Evolutionary conservation across 345 rosid genomes (phyloP).

Genomic region (Salix suchowensis): DNA sequence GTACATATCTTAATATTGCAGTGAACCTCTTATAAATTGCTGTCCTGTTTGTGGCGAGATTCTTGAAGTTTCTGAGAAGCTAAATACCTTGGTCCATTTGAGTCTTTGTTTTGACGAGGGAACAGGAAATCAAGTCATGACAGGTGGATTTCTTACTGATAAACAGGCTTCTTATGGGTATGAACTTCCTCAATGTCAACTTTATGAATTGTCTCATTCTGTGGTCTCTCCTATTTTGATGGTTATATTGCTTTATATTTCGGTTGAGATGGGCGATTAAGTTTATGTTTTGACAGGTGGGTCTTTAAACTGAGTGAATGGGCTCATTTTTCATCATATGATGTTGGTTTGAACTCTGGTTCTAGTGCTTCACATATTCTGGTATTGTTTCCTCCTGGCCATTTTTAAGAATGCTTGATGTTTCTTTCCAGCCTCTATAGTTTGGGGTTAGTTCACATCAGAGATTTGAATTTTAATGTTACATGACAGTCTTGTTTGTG

Average conservation of each 20-base stretch:
- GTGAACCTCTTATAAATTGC: conserved; percentile 70
- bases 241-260: background rate
- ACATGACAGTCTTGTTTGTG: too few species aligned
- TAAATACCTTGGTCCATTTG: conserved; percentile 80
- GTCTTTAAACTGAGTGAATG: conserved; percentile 93
- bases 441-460: background rate
- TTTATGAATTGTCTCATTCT: background rate
- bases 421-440: background rate
- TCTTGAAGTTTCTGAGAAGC: conserved; percentile 64
- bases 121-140: conserved; percentile 89
- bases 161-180: conserved; percentile 93
- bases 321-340: conserved; percentile 83
- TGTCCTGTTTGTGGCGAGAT: conserved; percentile 90
- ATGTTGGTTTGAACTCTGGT: conserved; percentile 81
- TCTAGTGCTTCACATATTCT: conserved; percentile 87
- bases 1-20: conserved; percentile 24
- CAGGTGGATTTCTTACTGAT: conserved; percentile 93
- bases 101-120: conserved; percentile 95
- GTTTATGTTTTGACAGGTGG: conserved; percentile 50
- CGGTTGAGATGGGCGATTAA: background rate
- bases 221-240: background rate
- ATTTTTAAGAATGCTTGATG: background rate
- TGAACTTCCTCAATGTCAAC: conserved; percentile 12
- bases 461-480: background rate
- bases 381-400: conserved; percentile 36